These are phyloP conservation scores for Penicillium paneum DNA, from an alignment of 2,329 filamentous ascomycete species.

Conservation along the genomic window DNA sequence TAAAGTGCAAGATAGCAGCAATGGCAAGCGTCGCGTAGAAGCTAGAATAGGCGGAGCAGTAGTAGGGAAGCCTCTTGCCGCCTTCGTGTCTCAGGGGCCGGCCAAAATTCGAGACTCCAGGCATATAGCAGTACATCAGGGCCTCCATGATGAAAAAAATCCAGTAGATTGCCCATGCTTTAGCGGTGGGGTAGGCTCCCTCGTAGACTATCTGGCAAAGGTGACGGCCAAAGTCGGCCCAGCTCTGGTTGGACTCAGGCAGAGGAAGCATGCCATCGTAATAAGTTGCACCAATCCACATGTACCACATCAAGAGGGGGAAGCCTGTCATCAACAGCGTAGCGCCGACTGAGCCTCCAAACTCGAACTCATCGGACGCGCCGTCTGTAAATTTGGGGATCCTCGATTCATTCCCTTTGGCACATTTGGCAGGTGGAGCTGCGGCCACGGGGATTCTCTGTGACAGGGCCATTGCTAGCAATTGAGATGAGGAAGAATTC, in stretches of 20 bases:
- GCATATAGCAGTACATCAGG: conserved; percentile 75
- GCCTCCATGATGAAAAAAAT: conserved; percentile 80
- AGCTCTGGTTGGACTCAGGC: conserved; percentile 61
- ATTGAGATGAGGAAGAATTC: background rate
- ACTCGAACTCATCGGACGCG: conserved; percentile 56
- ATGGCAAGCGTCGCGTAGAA: conserved; percentile 80
- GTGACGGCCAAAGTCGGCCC: conserved; percentile 66
- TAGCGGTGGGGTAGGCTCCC: conserved; percentile 74
- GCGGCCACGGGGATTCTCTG: background rate
- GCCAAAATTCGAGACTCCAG: conserved; percentile 81
- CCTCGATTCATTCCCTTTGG: background rate
- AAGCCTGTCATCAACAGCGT: conserved; percentile 82
- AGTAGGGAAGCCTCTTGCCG: conserved; percentile 84
- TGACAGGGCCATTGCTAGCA: background rate
- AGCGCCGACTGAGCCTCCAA: conserved; percentile 78
- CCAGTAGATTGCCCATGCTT: conserved; percentile 94
- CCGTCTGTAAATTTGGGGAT: background rate
- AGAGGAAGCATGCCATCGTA: conserved; percentile 78
- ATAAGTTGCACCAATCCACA: conserved; percentile 93
- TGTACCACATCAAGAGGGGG: conserved; percentile 93
- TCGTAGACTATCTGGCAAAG: conserved; percentile 70
- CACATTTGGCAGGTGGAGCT: background rate
- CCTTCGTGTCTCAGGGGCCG: conserved; percentile 79
- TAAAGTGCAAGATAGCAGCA: conserved; percentile 68
- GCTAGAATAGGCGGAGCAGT: conserved; percentile 82